Percentiles rank a stretch among this genome's conserved stretches.
Conservation (phyloP, 169 alveolate genomes). For the Eimeria necatrix region DNA sequence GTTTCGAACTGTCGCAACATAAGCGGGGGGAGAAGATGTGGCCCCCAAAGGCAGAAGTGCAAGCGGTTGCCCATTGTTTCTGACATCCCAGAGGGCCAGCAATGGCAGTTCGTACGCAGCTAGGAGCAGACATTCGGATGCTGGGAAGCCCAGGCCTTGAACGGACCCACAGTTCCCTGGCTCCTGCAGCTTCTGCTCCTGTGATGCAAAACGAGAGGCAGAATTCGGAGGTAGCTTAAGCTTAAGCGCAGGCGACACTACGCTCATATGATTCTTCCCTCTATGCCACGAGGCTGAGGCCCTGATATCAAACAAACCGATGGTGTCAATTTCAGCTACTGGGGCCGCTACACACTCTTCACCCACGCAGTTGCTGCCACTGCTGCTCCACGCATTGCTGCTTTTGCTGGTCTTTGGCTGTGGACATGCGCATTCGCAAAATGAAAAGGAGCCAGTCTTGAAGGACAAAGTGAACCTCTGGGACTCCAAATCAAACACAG, state of each 20-base stretch:
- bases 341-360: slow-evolving; percentile 43
- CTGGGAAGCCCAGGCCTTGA: slow-evolving; percentile 4
- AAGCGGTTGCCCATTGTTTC: background rate
- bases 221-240: background rate
- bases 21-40: slow-evolving; percentile 4
- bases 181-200: slow-evolving; percentile 18
- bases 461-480: background rate
- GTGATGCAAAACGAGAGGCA: background rate
- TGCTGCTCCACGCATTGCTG: slow-evolving; percentile 29
- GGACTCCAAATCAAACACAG: slow-evolving; percentile 17
- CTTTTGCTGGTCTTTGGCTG: background rate
- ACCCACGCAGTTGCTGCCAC: background rate
- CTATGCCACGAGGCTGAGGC: background rate
- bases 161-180: background rate
- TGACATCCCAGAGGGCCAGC: slow-evolving; percentile 10
- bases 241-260: background rate
- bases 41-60: background rate
- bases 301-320: slow-evolving; percentile 20
- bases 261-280: background rate
- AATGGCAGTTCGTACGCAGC: slow-evolving; percentile 51
- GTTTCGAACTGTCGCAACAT: background rate
- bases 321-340: background rate
- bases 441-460: slow-evolving; percentile 47
- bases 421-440: slow-evolving; percentile 37
- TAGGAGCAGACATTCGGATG: background rate